Conservation (phyloP, 169 alveolate species). For the Plasmodium reichenowi region DNA sequence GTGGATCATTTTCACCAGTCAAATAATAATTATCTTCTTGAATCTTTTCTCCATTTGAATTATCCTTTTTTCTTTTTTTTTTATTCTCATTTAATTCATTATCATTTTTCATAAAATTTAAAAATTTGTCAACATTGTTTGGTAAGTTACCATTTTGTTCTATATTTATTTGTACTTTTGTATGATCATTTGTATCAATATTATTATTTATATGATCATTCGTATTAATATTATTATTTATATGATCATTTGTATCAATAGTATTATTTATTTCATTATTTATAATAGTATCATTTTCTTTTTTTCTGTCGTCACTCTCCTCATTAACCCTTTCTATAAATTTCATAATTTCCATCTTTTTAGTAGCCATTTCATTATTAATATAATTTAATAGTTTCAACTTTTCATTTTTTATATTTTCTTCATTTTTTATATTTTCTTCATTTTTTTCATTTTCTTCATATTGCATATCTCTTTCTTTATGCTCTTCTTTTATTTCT, state of each 20-base stretch:
- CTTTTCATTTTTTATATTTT: constrained; percentile 1
- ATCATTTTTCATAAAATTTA: background rate
- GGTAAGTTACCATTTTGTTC: no score
- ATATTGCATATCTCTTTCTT: background rate
- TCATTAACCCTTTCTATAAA: constrained; percentile 2
- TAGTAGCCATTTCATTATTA: constrained; percentile 7
- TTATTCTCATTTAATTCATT: constrained; percentile 11
- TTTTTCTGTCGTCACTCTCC: constrained; percentile 12
- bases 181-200: background rate
- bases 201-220: background rate
- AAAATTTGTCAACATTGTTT: background rate
- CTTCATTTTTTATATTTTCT: background rate
- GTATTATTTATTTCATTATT: background rate
- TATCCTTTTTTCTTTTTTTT: constrained; percentile 3
- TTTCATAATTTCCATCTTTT: constrained; percentile 12
- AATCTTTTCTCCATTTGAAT: background rate
- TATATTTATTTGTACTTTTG: no score
- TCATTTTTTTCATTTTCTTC: background rate
- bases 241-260: background rate
- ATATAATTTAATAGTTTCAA: constrained; percentile 19
- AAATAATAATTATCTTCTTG: background rate
- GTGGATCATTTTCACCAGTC: background rate
- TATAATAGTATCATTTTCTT: background rate
- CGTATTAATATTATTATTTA: background rate
- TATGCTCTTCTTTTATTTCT: background rate